Percentiles rank a stretch among this genome's conserved stretches.
These are phyloP conservation scores for Podosphaera leucotricha DNA, from an alignment of 2,329 filamentous ascomycete species.

Conservation along the genomic window DNA sequence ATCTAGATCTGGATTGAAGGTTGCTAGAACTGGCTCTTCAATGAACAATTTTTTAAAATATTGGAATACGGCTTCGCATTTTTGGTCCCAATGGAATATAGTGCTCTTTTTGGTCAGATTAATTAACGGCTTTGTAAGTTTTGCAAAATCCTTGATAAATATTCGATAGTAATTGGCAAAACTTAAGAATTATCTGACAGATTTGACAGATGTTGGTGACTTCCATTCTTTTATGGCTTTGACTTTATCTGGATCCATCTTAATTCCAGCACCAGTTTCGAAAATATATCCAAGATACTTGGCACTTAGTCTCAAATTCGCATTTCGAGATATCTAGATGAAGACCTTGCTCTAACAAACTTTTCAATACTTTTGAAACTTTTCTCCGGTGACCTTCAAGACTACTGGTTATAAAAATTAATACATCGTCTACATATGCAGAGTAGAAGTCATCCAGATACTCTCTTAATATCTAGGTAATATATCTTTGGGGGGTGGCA, in stretches of 20 bases:
- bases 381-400: background rate
- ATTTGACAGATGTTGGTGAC: too few species aligned
- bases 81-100: background rate
- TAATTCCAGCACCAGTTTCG: too few species aligned
- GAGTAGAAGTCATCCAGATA: constrained; percentile 1
- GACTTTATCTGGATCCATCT: too few species aligned
- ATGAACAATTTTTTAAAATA: background rate
- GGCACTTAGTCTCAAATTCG: constrained; percentile 1
- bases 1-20: background rate
- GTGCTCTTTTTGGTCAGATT: background rate
- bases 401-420: constrained; percentile 1
- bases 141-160: background rate
- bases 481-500: constrained; percentile 1
- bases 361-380: constrained; percentile 1
- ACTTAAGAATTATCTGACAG: too few species aligned
- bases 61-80: background rate
- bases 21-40: background rate
- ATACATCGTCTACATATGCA: constrained; percentile 1
- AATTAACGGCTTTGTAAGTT: background rate
- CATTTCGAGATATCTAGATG: constrained; percentile 2
- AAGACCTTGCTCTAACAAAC: background rate
- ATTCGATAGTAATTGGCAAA: too few species aligned
- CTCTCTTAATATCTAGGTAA: constrained; percentile 1
- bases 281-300: too few species aligned
- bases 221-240: too few species aligned